A percentile compares a stretch with the other conserved stretches of the same genome.
phyloP scores from a whole-genome alignment of 169 alveolate genomes.

The Eimeria necatrix region DNA sequence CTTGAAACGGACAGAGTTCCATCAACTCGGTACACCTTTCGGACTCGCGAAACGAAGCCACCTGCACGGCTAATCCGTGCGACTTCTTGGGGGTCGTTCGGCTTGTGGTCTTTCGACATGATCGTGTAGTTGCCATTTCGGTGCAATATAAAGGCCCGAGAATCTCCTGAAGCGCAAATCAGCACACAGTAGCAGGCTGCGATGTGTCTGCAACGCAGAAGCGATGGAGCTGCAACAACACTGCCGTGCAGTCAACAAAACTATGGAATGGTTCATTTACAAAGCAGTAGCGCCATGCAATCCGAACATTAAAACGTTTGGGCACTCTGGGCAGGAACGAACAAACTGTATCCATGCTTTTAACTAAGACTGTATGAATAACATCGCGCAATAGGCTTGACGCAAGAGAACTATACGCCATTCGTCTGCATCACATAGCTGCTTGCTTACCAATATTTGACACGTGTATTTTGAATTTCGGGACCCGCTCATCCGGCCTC shows the following conservation, averaged over 20 bases:
- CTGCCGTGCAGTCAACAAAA: too few relatives aligned
- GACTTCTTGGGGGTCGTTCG: conserved; percentile 11
- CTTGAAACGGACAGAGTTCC: conserved; percentile 64
- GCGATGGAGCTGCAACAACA: too few relatives aligned
- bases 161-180: conserved; percentile 15
- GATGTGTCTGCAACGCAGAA: too few relatives aligned
- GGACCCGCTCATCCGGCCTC: background rate
- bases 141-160: conserved; percentile 59
- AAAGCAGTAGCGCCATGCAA: too few relatives aligned
- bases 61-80: conserved; percentile 69
- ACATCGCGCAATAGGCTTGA: too few relatives aligned
- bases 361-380: too few relatives aligned
- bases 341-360: too few relatives aligned
- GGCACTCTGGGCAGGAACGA: too few relatives aligned
- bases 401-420: too few relatives aligned
- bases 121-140: conserved; percentile 61
- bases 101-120: conserved; percentile 70
- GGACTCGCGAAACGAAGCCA: conserved; percentile 31
- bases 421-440: too few relatives aligned
- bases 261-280: too few relatives aligned
- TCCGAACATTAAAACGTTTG: too few relatives aligned
- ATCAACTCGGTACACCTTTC: conserved; percentile 57
- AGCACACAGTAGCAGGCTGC: background rate
- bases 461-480: conserved; percentile 32
- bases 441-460: conserved; percentile 61